These are phyloP conservation scores for Cyphellophora attinorum DNA, from an alignment of 2,329 filamentous ascomycete genomes.

Conservation along the genomic window DNA sequence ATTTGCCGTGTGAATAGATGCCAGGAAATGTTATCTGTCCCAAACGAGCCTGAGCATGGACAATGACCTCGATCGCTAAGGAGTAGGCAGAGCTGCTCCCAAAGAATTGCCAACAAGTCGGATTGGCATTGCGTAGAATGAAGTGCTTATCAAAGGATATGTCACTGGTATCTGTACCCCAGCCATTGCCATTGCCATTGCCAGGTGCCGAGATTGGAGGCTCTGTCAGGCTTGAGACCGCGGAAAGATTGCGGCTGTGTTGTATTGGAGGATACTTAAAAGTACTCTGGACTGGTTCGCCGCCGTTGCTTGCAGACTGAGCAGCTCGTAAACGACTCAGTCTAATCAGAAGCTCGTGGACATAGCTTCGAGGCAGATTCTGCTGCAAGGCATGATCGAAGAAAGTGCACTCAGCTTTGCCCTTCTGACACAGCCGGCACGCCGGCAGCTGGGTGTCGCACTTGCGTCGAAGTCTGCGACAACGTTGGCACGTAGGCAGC, in stretches of 20 bases:
- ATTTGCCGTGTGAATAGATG: constrained; percentile 16
- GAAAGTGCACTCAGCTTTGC: constrained; percentile 21
- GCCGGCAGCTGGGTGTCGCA: constrained; percentile 21
- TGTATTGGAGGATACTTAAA: constrained; percentile 7
- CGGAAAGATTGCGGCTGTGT: constrained; percentile 9
- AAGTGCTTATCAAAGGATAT: constrained; percentile 21
- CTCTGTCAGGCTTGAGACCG: constrained; percentile 42
- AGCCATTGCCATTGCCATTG: constrained; percentile 4
- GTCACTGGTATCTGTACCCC: constrained; percentile 16
- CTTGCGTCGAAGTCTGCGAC: constrained; percentile 20
- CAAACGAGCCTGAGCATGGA: constrained; percentile 17
- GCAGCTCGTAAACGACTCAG: constrained; percentile 16
- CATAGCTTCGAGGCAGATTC: constrained; percentile 19
- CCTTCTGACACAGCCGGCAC: constrained; percentile 20
- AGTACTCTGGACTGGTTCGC: constrained; percentile 4
- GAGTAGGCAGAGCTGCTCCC: constrained; percentile 19
- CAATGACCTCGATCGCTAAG: constrained; percentile 18
- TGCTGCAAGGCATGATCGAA: constrained; percentile 21
- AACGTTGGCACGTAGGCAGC: constrained; percentile 20
- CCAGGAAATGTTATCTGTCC: constrained; percentile 16
- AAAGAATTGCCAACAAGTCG: constrained; percentile 20
- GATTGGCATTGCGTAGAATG: constrained; percentile 17
- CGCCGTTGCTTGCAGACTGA: constrained; percentile 14
- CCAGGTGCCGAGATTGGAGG: constrained; percentile 84
- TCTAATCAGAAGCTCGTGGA: constrained; percentile 19